Evolutionary conservation across 129 eudicot genomes (phyloP).

Genomic region (Apium graveolens): DNA sequence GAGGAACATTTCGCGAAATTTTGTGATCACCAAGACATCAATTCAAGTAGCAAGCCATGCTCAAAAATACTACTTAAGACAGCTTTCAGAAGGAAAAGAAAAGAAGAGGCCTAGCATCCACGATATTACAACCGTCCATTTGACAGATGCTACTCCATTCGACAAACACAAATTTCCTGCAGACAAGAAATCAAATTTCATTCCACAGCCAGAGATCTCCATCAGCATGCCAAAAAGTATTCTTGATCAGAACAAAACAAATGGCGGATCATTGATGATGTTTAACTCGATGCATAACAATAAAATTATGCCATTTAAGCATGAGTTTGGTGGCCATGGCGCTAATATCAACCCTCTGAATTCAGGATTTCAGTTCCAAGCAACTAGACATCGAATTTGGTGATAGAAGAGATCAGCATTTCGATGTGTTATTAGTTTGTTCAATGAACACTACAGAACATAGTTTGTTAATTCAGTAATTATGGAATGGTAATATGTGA

Average conservation of each 20-base stretch:
- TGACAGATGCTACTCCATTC: slow-evolving; percentile 17
- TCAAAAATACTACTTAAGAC: slow-evolving; percentile 77
- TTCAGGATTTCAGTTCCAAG: slow-evolving; percentile 36
- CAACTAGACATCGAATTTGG: slow-evolving; percentile 30
- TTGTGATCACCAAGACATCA: slow-evolving; percentile 64
- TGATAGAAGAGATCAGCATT: slow-evolving; percentile 10
- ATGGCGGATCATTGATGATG: slow-evolving; percentile 22
- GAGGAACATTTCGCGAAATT: slow-evolving; percentile 81
- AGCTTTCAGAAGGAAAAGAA: slow-evolving; percentile 63
- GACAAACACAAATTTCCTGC: neutral
- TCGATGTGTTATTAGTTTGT: neutral
- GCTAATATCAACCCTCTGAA: slow-evolving; percentile 24
- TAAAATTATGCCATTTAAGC: slow-evolving; percentile 8
- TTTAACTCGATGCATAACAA: slow-evolving; percentile 15
- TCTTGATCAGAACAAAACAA: slow-evolving; percentile 31
- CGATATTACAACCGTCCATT: slow-evolving; percentile 61
- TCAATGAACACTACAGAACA: neutral
- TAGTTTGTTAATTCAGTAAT: neutral
- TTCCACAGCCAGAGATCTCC: slow-evolving; percentile 12
- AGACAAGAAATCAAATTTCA: neutral
- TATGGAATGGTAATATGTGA: neutral
- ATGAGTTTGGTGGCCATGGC: slow-evolving; percentile 24
- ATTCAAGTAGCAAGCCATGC: slow-evolving; percentile 97
- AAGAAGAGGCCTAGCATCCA: slow-evolving; percentile 89
- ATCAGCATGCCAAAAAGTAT: slow-evolving; percentile 9